Evolutionary conservation across 768 basidiomycete species (phyloP), one percentile per base, ranked within the genome.

Genomic region (Tubosaeta sp.): DNA sequence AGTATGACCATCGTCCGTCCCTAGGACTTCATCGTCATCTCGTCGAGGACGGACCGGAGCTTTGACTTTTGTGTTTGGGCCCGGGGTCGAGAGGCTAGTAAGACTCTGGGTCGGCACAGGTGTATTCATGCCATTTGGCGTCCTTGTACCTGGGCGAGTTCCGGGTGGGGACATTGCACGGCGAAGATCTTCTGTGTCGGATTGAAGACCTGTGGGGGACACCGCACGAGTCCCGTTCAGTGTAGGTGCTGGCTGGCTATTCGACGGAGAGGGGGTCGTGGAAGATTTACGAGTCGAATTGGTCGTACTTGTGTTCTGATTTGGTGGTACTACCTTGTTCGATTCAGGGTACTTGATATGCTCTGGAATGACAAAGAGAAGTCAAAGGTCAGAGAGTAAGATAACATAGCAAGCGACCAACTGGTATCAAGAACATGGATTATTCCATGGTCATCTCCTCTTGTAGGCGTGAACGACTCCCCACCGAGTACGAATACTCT

Each of bases 371-470:
- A 45, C 14, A 22, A 8, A 34, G 19, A 19, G 27, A 36, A 13
- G 18, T 54, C 40, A 60, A 40, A 40, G 24, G n/a, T 44, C 19
- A 53, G 34, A 41, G 42, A 34, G 16, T 2, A 41, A 49, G 8
- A 46, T 5, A 16, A 25, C 36, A 19, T 6, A 18, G 52, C 21
- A 51, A 34, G 53, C 36, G 21, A 82, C 90, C 57, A 54, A 94
- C 94, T 92, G 8, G 95, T 97, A 68, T 99, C 96, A 53, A 99
- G 78, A 51, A 96, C 82, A 65, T 97, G 90, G n/a, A 95, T 80
- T 44, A 89, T 63, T 19, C 76, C 79, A 10, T 87, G 82, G 68
- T 97, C 92, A 48, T 96, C 94, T 8, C 78, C 73, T 60, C 82
- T 83, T 32, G 79, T 68, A 14, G 85, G 79, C 34, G 84, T 75